Conservation (phyloP, 164 flowering plant genomes). For the Stephania japonica region DNA sequence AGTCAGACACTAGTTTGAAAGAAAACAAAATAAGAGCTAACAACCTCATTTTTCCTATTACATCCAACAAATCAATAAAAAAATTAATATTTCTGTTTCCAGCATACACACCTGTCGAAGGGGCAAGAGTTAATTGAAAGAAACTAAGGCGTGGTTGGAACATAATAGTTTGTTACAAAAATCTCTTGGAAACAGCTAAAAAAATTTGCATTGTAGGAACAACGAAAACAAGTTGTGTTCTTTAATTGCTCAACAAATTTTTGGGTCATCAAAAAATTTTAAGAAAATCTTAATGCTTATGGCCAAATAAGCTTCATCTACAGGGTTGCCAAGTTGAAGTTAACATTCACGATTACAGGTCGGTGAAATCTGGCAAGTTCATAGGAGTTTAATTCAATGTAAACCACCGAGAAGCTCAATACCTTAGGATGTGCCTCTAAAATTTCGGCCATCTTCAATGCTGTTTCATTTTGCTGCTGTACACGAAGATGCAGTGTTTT, state of each 20-base stretch:
- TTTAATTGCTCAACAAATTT: too few relatives aligned
- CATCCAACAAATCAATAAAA: not conserved
- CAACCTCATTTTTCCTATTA: not conserved
- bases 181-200: too few relatives aligned
- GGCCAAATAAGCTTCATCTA: too few relatives aligned
- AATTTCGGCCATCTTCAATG: slow-evolving; percentile 87
- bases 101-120: not conserved
- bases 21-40: not conserved
- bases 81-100: not conserved
- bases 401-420: not conserved
- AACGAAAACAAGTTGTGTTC: too few relatives aligned
- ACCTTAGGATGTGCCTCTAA: slow-evolving; percentile 99
- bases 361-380: not conserved
- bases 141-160: too few relatives aligned
- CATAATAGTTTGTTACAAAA: too few relatives aligned
- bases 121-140: not conserved
- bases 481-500: slow-evolving; percentile 99
- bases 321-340: not conserved
- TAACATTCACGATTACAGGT: not conserved
- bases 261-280: not conserved
- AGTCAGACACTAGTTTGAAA: not conserved
- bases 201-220: too few relatives aligned
- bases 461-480: slow-evolving; percentile 87
- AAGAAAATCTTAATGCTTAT: too few relatives aligned
- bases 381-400: not conserved